These are phyloP conservation scores for Neurospora sp. DNA, from an alignment of 495 filamentous ascomycete genomes.

Conservation along the genomic window DNA sequence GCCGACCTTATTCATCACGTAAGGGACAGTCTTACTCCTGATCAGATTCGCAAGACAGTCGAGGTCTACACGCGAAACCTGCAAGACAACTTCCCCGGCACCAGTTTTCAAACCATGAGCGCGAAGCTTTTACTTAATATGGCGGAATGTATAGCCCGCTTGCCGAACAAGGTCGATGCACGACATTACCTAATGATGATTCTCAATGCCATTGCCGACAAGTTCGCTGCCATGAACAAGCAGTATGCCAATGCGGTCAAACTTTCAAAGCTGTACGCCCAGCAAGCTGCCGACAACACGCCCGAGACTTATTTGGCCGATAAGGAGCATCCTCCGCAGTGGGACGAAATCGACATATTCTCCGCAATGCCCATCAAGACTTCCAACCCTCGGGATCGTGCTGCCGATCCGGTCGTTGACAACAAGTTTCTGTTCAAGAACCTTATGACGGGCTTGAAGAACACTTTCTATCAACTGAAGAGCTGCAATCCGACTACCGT, in stretches of 20 bases:
- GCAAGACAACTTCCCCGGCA: slow-evolving; percentile 91
- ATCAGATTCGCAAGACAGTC: slow-evolving; percentile 89
- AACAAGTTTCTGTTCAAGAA: slow-evolving; percentile 99
- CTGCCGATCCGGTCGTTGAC: slow-evolving; percentile 86
- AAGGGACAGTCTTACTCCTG: slow-evolving; percentile 66
- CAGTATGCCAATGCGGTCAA: slow-evolving; percentile 93
- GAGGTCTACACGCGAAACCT: slow-evolving; percentile 96
- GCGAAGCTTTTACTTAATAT: slow-evolving; percentile 94
- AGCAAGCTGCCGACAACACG: slow-evolving; percentile 53
- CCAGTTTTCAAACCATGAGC: slow-evolving; percentile 99
- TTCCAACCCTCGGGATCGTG: slow-evolving; percentile 82
- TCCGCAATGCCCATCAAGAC: slow-evolving; percentile 92
- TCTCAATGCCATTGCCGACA: slow-evolving; percentile 91
- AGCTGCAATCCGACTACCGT: slow-evolving; percentile 65
- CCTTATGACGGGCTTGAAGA: slow-evolving; percentile 93
- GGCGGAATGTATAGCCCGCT: slow-evolving; percentile 89
- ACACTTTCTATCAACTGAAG: slow-evolving; percentile 89
- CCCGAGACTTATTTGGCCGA: slow-evolving; percentile 78
- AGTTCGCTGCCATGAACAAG: slow-evolving; percentile 95
- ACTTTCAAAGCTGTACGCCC: slow-evolving; percentile 63
- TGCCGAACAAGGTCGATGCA: slow-evolving; percentile 84
- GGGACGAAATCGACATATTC: slow-evolving; percentile 98
- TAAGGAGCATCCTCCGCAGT: slow-evolving; percentile 69
- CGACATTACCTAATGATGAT: slow-evolving; percentile 97
- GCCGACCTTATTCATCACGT: slow-evolving; percentile 98